A percentile compares a stretch with the other conserved stretches of the same genome.
These are phyloP conservation scores for Syncephalastrum contaminatum DNA, from an alignment of 371 early-diverging fungal species.

Conservation along the genomic window DNA sequence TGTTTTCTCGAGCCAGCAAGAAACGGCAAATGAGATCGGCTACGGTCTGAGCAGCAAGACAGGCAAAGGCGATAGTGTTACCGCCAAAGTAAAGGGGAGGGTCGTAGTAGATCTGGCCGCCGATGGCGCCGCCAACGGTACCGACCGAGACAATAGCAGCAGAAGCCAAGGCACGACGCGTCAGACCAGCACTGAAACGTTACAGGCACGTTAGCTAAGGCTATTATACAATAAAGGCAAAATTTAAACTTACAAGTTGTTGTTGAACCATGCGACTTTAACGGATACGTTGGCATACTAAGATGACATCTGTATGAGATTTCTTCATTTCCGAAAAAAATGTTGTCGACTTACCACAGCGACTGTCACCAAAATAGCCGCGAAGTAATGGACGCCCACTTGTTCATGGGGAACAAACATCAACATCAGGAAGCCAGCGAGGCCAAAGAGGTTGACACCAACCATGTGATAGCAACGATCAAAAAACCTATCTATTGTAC, in stretches of 20 bases:
- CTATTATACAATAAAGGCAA: too few species aligned
- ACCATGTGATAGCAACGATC: slow-evolving; percentile 39
- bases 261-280: slow-evolving; percentile 41
- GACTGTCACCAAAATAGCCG: slow-evolving; percentile 27
- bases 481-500: slow-evolving; percentile 11
- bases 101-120: slow-evolving; percentile 39
- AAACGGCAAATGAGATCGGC: slow-evolving; percentile 23
- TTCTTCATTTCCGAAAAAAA: too few species aligned
- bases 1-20: slow-evolving; percentile 27
- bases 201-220: background rate
- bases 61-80: slow-evolving; percentile 16
- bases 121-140: slow-evolving; percentile 33
- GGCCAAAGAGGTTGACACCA: slow-evolving; percentile 20
- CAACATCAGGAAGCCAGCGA: slow-evolving; percentile 33
- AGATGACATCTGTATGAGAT: too few species aligned
- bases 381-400: slow-evolving; percentile 22
- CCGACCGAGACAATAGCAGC: slow-evolving; percentile 41
- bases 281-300: slow-evolving; percentile 37
- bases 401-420: slow-evolving; percentile 22
- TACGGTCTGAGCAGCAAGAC: slow-evolving; percentile 26
- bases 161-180: slow-evolving; percentile 39
- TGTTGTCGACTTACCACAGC: slow-evolving; percentile 13
- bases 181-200: slow-evolving; percentile 24
- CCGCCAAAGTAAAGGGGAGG: slow-evolving; percentile 14
- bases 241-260: slow-evolving; percentile 34